These are phyloP conservation scores for Starmerella ratchasimensis DNA, from an alignment of 805 yeast genomes.

Conservation along the genomic window DNA sequence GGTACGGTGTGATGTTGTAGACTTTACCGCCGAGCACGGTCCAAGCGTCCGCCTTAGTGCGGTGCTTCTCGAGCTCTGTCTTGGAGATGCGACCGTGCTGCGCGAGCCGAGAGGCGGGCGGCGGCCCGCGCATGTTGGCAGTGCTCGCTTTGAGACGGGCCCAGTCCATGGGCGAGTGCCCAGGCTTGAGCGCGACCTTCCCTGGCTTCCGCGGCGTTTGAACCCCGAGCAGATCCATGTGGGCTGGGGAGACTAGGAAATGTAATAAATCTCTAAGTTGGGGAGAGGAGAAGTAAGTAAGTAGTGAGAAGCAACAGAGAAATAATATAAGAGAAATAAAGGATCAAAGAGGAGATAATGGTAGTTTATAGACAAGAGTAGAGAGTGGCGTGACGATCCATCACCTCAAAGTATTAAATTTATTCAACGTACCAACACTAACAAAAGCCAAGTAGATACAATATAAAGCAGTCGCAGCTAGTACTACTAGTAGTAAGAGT, in stretches of 20 bases:
- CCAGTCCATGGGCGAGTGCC: constrained; percentile 83
- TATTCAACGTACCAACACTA: too few relatives aligned
- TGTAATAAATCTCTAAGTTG: too few relatives aligned
- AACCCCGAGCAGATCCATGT: neutral
- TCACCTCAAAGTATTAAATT: too few relatives aligned
- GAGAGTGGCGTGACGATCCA: too few relatives aligned
- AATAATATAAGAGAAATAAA: too few relatives aligned
- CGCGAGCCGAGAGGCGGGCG: constrained; percentile 4
- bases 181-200: constrained; percentile 54
- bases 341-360: too few relatives aligned
- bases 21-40: constrained; percentile 66
- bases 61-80: constrained; percentile 49
- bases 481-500: too few relatives aligned
- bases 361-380: too few relatives aligned
- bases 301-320: too few relatives aligned
- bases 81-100: constrained; percentile 28
- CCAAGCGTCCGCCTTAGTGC: constrained; percentile 63
- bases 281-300: too few relatives aligned
- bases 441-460: too few relatives aligned
- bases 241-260: constrained; percentile 4
- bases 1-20: constrained; percentile 72
- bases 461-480: too few relatives aligned
- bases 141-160: constrained; percentile 42
- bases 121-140: constrained; percentile 30
- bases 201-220: constrained; percentile 5